Evolutionary conservation across 805 yeast species (phyloP), one percentile per base, ranked within the genome.

Genomic region (Millerago galiae): DNA sequence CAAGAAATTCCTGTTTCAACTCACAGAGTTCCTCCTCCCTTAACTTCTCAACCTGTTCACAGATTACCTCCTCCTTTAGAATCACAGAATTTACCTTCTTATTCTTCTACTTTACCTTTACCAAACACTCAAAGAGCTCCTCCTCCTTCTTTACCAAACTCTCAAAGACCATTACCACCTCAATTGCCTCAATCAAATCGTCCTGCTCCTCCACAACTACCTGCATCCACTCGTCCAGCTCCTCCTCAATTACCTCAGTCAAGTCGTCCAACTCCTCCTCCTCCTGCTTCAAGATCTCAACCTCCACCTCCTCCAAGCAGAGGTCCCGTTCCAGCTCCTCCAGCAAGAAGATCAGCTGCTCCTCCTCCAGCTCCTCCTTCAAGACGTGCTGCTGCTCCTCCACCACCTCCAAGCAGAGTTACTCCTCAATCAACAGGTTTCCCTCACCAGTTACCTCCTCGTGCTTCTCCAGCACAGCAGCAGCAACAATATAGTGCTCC

Each of bases 231-330:
- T 8, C 32, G 14, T 25, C 37, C 39, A 15, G 12, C 32, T 31
- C 12, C 37, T 36, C n/a, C 34, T 13, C 15, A 41, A 4, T 34
- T 30, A 34, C 35, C 24, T 11, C 10, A 21, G 9, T 45, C 44
- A 21, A 47, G 38, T 12, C 40, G 47, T 18, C 45, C 52, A 7
- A 40, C 45, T 15, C 49, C 54, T 25, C 44, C 48, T 10, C 43
- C 59, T 9, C 60, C 65, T 13, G 64, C 63, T 8, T 64, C 65
- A 13, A 59, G 66, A 25, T 42, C 43, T 15, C 37, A 42, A 28
- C 37, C 41, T 14, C 41, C 46, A n/a, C 59, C 57, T 4, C 54
- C 56, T 7, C 37, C 54, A 15, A 46, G 54, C 39, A 40, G 48
- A 43, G 44, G 45, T 4, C 51, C 51, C 18, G 49, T 44, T 16